Evolutionary conservation across 257 asterid species (phyloP).

Genomic region (Fraxinus americana): DNA sequence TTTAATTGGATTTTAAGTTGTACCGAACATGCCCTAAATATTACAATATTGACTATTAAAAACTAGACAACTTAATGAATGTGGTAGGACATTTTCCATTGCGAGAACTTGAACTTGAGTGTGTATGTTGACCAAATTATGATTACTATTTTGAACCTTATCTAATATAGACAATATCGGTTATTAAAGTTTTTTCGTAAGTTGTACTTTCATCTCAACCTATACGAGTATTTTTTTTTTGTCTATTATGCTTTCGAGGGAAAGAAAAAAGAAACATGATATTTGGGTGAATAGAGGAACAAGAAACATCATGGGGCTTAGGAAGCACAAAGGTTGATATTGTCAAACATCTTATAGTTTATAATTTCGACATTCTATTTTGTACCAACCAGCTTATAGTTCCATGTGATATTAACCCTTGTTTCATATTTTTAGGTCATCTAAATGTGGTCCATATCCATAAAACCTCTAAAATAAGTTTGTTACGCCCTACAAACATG

Average conservation of each 20-base stretch:
- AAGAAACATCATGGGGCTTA: neutral
- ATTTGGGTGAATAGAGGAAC: neutral
- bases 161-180: neutral
- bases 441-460: slow-evolving; percentile 21
- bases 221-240: neutral
- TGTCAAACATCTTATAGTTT: neutral
- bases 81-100: neutral
- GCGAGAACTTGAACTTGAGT: neutral
- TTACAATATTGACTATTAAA: neutral
- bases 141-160: neutral
- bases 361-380: slow-evolving; percentile 26
- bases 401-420: slow-evolving; percentile 28
- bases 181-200: neutral
- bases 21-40: neutral
- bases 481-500: slow-evolving; percentile 28
- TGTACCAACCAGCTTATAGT: slow-evolving; percentile 17
- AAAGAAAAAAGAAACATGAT: neutral
- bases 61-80: too few species aligned
- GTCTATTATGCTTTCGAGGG: neutral
- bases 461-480: neutral
- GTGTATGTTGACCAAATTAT: neutral
- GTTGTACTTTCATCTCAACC: neutral
- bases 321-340: neutral
- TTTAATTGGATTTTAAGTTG: too few species aligned
- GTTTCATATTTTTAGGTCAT: slow-evolving; percentile 25